These are phyloP conservation scores for Myxozyma sirexii DNA, from an alignment of 805 yeast species.

Conservation along the genomic window DNA sequence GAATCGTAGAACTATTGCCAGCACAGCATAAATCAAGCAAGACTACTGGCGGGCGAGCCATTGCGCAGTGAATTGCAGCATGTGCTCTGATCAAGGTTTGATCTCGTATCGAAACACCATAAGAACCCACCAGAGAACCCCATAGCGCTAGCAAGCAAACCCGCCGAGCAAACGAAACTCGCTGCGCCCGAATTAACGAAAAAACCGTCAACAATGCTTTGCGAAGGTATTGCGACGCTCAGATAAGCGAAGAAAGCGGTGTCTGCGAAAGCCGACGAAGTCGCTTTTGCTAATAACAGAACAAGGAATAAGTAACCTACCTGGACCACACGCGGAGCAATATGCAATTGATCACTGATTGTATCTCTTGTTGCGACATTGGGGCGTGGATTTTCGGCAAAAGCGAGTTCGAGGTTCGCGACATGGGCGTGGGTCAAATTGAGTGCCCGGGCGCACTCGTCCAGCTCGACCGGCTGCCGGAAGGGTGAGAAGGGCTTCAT, in stretches of 20 bases:
- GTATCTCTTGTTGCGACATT: slow-evolving; percentile 14
- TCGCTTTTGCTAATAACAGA: neutral
- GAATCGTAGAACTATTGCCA: too few relatives aligned
- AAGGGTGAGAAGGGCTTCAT: slow-evolving; percentile 9
- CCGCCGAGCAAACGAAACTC: neutral
- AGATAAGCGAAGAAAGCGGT: too few relatives aligned
- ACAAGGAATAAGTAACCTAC: slow-evolving; percentile 14
- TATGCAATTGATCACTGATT: slow-evolving; percentile 22
- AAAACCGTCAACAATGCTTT: too few relatives aligned
- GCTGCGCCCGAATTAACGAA: neutral
- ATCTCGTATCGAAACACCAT: neutral
- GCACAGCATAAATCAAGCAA: too few relatives aligned
- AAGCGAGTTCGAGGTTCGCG: slow-evolving; percentile 29
- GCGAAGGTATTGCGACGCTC: too few relatives aligned
- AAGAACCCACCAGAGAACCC: neutral
- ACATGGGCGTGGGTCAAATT: slow-evolving; percentile 23
- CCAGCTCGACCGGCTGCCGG: slow-evolving; percentile 12
- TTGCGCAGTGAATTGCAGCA: neutral
- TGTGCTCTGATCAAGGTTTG: neutral
- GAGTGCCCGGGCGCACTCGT: slow-evolving; percentile 14
- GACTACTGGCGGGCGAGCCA: too few relatives aligned
- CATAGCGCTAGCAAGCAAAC: neutral
- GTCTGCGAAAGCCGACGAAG: neutral
- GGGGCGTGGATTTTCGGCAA: slow-evolving; percentile 28
- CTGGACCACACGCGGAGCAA: slow-evolving; percentile 25